phyloP scores from a whole-genome alignment of 208 protist species.

The Naegleria fowleri region DNA sequence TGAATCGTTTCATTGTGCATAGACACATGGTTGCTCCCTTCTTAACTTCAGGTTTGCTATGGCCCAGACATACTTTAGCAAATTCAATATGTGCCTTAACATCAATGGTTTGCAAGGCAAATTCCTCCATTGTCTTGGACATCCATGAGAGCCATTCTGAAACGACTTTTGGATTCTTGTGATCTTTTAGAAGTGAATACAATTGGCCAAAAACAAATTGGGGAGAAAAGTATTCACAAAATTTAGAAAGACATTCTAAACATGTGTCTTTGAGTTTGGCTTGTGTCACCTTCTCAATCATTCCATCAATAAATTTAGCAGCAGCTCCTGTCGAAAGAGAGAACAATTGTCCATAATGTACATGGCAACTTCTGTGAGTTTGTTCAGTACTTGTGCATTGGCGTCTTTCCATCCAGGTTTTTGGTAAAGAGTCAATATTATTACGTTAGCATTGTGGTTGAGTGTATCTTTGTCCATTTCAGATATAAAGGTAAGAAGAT shows the following conservation, averaged over 20 bases:
- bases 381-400: background rate
- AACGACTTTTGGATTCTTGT: conserved; percentile 26
- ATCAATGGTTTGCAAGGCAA: conserved; percentile 3
- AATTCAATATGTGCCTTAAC: background rate
- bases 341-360: background rate
- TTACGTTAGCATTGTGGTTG: background rate
- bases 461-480: background rate
- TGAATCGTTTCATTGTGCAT: background rate
- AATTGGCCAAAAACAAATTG: conserved; percentile 17
- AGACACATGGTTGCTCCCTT: background rate
- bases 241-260: background rate
- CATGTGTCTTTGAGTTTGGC: background rate
- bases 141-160: background rate
- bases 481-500: background rate
- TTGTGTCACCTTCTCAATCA: conserved; percentile 8
- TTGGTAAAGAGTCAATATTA: background rate
- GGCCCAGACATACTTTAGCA: background rate
- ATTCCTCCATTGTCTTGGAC: background rate
- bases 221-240: background rate
- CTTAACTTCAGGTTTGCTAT: background rate
- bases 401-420: conserved; percentile 11
- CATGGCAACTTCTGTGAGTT: background rate
- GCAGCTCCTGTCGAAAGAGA: background rate
- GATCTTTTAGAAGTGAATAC: background rate
- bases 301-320: background rate